Conservation (phyloP, 257 asterid genomes). For the Phtheirospermum japonicum region DNA sequence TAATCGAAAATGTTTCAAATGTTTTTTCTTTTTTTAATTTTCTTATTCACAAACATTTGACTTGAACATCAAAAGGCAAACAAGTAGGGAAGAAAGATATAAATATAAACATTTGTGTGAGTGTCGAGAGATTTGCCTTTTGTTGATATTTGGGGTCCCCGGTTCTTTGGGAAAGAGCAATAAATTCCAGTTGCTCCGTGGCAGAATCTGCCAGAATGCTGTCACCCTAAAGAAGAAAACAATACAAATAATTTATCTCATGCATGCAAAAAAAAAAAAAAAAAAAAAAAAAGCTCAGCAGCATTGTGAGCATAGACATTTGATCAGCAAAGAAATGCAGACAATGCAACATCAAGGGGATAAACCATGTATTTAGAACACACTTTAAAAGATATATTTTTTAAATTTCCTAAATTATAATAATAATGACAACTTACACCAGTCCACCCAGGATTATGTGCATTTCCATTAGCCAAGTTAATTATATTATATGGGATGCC, state of each 20-base stretch:
- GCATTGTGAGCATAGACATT: conserved; percentile 7
- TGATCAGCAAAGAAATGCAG: conserved; percentile 19
- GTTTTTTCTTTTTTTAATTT: no score
- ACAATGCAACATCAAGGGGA: conserved; percentile 12
- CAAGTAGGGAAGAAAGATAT: neutral
- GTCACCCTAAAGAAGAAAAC: conserved; percentile 64
- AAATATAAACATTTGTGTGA: neutral
- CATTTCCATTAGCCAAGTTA: conserved; percentile 85
- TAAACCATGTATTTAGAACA: neutral
- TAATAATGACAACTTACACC: conserved; percentile 58
- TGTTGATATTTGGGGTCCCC: conserved; percentile 86
- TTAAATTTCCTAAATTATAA: neutral
- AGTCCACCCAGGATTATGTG: conserved; percentile 99
- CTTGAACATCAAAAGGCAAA: neutral
- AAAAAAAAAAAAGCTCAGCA: neutral
- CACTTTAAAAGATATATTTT: neutral
- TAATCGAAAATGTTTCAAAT: neutral
- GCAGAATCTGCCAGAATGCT: conserved; percentile 98
- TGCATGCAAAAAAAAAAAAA: conserved; percentile 8
- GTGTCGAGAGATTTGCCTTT: conserved; percentile 42
- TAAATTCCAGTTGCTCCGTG: conserved; percentile 96
- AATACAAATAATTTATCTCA: neutral
- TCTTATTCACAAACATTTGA: conserved; percentile 19
- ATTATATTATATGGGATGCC: conserved; percentile 93
- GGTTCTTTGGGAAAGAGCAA: conserved; percentile 97